Evolutionary conservation across 2,329 filamentous ascomycete species (phyloP).

Genomic region (Stagonosporopsis vannaccii): DNA sequence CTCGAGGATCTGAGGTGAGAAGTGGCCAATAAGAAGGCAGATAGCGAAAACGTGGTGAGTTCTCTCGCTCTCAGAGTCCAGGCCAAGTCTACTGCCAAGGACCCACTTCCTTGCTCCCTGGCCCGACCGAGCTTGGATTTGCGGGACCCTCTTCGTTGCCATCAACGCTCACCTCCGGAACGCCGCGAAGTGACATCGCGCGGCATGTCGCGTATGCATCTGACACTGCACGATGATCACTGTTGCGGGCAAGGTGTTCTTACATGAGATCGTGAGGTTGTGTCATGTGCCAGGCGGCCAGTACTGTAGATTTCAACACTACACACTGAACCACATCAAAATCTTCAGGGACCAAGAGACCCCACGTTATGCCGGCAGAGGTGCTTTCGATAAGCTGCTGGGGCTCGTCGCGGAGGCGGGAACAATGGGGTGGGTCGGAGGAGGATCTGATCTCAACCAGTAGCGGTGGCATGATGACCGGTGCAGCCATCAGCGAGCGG

Average conservation of each 20-base stretch:
- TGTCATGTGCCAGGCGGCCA: too few species aligned
- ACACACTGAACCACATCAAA: not conserved
- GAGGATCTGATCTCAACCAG: slow-evolving; percentile 7
- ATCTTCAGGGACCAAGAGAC: not conserved
- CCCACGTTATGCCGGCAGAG: slow-evolving; percentile 4
- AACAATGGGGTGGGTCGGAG: slow-evolving; percentile 12
- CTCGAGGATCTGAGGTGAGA: not conserved
- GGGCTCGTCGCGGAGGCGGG: slow-evolving; percentile 13
- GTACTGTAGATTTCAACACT: not conserved
- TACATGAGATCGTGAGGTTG: not conserved
- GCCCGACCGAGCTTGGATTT: not conserved
- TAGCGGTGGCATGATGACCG: slow-evolving; percentile 5
- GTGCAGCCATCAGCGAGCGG: not conserved
- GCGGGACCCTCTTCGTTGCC: slow-evolving; percentile 3
- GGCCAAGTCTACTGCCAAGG: slow-evolving; percentile 14
- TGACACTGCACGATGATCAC: not conserved
- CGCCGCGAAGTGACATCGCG: slow-evolving; percentile 12
- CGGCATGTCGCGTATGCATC: slow-evolving; percentile 2
- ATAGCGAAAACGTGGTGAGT: slow-evolving; percentile 13
- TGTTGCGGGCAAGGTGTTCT: not conserved
- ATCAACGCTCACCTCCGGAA: slow-evolving; percentile 5
- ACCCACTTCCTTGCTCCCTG: slow-evolving; percentile 6
- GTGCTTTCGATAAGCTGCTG: slow-evolving; percentile 1
- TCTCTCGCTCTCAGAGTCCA: slow-evolving; percentile 17
- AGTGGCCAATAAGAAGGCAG: slow-evolving; percentile 7